Percentiles rank a stretch among this genome's conserved stretches.
Evolutionary conservation across 2,329 filamentous ascomycete genomes (phyloP).

Genomic region (Alternaria gaisen): DNA sequence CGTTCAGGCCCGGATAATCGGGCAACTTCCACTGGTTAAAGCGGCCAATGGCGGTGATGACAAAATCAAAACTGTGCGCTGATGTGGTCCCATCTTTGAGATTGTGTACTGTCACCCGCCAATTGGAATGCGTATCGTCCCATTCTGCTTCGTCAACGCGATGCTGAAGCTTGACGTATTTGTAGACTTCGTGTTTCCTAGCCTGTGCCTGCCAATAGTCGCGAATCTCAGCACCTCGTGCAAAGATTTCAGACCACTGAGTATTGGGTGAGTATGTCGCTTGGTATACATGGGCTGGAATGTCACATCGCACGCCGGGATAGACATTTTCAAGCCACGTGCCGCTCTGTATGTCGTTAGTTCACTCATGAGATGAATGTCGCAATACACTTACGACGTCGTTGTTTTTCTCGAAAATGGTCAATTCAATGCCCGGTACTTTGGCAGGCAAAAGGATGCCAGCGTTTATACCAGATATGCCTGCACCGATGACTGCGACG

Average conservation of each 20-base stretch:
- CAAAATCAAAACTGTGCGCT: conserved; percentile 39
- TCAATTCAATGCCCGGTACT: conserved; percentile 70
- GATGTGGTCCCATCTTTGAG: conserved; percentile 55
- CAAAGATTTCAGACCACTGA: conserved; percentile 55
- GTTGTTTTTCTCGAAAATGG: conserved; percentile 60
- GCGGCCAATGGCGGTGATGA: conserved; percentile 49
- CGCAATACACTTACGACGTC: conserved; percentile 32
- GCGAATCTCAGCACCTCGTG: conserved; percentile 52
- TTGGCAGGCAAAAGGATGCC: conserved; percentile 73
- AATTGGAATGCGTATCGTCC: conserved; percentile 59
- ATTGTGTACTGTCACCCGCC: conserved; percentile 65
- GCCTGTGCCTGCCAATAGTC: conserved; percentile 54
- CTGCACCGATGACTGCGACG: conserved; percentile 71
- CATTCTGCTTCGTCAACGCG: conserved; percentile 52
- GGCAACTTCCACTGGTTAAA: conserved; percentile 47
- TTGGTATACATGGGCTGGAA: conserved; percentile 52
- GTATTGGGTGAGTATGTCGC: conserved; percentile 57
- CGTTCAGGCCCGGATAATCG: conserved; percentile 40
- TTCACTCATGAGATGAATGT: background rate
- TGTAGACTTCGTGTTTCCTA: conserved; percentile 52
- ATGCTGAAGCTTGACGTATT: conserved; percentile 51
- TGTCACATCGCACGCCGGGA: conserved; percentile 45
- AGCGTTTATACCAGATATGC: conserved; percentile 69
- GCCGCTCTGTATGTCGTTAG: conserved; percentile 26
- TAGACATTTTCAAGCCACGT: conserved; percentile 52